Conservation (phyloP, 768 basidiomycete genomes). For the Trametes elegans region DNA sequence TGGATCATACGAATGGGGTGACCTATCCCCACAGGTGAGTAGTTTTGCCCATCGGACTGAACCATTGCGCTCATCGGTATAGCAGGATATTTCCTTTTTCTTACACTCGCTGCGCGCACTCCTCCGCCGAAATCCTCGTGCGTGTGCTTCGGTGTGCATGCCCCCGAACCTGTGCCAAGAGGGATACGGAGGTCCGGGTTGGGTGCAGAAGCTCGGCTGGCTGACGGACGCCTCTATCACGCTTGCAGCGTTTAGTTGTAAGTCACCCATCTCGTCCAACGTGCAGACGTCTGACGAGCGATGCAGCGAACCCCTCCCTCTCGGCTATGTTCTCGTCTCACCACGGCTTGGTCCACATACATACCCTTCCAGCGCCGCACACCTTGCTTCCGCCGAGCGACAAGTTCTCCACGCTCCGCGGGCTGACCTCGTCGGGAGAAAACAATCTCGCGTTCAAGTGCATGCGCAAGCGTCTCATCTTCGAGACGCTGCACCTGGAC, state of each 20-base stretch:
- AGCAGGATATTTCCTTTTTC: conserved; percentile 69
- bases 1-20: conserved; percentile 71
- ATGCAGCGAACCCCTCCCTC: conserved; percentile 73
- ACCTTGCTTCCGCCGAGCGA: conserved; percentile 78
- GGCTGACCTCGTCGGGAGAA: conserved; percentile 75
- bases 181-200: conserved; percentile 60
- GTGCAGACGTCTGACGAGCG: not conserved
- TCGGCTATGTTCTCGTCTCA: conserved; percentile 74
- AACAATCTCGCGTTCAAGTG: conserved; percentile 96
- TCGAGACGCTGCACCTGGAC: conserved; percentile 90
- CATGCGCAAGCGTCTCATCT: conserved; percentile 79
- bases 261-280: conserved; percentile 18
- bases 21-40: conserved; percentile 52
- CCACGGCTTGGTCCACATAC: conserved; percentile 81
- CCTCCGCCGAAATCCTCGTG: conserved; percentile 54
- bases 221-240: conserved; percentile 72
- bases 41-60: not conserved
- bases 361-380: conserved; percentile 71
- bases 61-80: not conserved
- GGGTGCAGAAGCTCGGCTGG: conserved; percentile 81
- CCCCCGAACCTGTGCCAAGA: conserved; percentile 61
- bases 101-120: conserved; percentile 63
- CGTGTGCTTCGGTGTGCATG: conserved; percentile 67
- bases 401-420: conserved; percentile 79
- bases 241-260: conserved; percentile 78